phyloP scores from a whole-genome alignment of 192 early-diverging fungal species.

The Podila minutissima region DNA sequence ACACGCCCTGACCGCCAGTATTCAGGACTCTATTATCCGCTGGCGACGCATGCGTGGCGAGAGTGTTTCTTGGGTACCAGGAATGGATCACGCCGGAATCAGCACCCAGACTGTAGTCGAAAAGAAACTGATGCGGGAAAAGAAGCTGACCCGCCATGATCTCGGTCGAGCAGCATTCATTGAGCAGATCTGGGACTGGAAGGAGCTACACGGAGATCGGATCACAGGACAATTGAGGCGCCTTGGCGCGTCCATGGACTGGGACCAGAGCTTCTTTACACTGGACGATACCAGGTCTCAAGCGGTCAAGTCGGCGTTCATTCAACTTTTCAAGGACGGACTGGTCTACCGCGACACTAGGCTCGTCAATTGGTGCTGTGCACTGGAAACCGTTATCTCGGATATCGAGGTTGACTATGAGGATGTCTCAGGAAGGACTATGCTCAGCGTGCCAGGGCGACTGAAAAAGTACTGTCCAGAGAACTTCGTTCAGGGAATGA shows the following conservation, averaged over 20 bases:
- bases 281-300: slow-evolving; percentile 81
- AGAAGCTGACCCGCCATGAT: slow-evolving; percentile 79
- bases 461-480: slow-evolving; percentile 61
- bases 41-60: slow-evolving; percentile 95
- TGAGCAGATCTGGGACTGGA: slow-evolving; percentile 90
- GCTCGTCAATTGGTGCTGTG: slow-evolving; percentile 97
- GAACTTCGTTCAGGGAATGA: too few species aligned
- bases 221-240: slow-evolving; percentile 87
- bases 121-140: slow-evolving; percentile 82
- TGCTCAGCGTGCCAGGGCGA: slow-evolving; percentile 81
- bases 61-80: slow-evolving; percentile 89
- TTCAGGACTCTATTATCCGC: slow-evolving; percentile 81
- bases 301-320: slow-evolving; percentile 92
- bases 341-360: slow-evolving; percentile 91
- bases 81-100: slow-evolving; percentile 98
- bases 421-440: slow-evolving; percentile 76
- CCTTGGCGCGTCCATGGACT: slow-evolving; percentile 90
- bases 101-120: slow-evolving; percentile 97
- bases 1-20: slow-evolving; percentile 91
- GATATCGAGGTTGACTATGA: slow-evolving; percentile 95
- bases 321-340: slow-evolving; percentile 87
- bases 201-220: slow-evolving; percentile 74
- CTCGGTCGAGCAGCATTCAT: slow-evolving; percentile 88
- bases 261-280: slow-evolving; percentile 88
- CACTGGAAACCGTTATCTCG: slow-evolving; percentile 93